A percentile compares a stretch with the other conserved stretches of the same genome.
Conservation (phyloP, 2,329 filamentous ascomycete genomes). For the Thelonectria olida region DNA sequence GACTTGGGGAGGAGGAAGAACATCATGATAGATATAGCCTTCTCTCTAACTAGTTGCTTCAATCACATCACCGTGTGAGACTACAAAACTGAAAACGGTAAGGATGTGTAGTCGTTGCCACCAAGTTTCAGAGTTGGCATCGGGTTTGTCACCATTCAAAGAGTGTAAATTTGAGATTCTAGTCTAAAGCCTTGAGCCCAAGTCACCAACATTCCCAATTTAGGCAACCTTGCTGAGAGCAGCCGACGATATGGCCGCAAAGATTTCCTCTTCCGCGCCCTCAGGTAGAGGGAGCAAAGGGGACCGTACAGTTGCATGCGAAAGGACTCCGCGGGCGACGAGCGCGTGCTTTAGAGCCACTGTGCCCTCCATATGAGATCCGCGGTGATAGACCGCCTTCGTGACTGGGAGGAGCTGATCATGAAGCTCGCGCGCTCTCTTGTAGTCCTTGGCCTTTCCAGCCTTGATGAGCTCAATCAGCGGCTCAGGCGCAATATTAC, state of each 20-base stretch:
- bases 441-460: conserved; percentile 59
- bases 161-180: too few species aligned
- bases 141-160: too few species aligned
- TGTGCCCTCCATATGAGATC: conserved; percentile 64
- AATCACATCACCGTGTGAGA: too few species aligned
- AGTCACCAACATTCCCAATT: too few species aligned
- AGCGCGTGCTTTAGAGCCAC: conserved; percentile 61
- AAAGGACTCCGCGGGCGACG: conserved; percentile 58
- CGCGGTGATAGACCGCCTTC: conserved; percentile 63
- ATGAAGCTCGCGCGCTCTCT: conserved; percentile 57
- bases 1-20: too few species aligned
- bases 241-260: conserved; percentile 48
- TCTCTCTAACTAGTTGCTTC: too few species aligned
- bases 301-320: conserved; percentile 60
- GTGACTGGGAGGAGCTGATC: conserved; percentile 60
- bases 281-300: conserved; percentile 54
- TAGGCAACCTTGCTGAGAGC: conserved; percentile 33
- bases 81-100: too few species aligned
- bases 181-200: too few species aligned
- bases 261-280: conserved; percentile 54
- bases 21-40: too few species aligned
- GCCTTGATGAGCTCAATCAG: conserved; percentile 60
- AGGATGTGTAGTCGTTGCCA: too few species aligned
- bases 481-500: conserved; percentile 60
- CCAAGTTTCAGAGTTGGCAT: too few species aligned